Base-by-base conservation (phyloP, 495 filamentous ascomycete species). In the Xylaria longipes region DNA sequence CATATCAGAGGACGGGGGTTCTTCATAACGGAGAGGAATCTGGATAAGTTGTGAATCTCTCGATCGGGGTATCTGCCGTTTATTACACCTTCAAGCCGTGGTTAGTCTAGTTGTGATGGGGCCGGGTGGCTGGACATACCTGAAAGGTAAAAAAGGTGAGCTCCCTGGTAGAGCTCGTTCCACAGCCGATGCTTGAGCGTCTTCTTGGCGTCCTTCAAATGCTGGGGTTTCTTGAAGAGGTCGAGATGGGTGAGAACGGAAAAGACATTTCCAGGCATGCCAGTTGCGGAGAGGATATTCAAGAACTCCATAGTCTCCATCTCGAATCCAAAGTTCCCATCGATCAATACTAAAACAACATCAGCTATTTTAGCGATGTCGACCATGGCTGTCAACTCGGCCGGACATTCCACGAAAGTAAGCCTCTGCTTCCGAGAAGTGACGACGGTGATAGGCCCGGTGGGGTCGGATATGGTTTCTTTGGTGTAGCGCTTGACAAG, bases 231-330 rank as follows among this genome's bases (percentile, higher is more conserved):
- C 80, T 90, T 89, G 84, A 98, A 99, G 3, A 98, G 86, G 80
- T 99, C 96, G 48, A 99, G 86, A 87, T 98, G 97, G 17, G 96
- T 98, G 35, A 98, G 86, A 62, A 99, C 94, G 35, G 97, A 97
- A 77, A 98, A 98, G 27, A 99, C 94, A 75, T 99, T 99, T 71
- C 95, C 95, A 11, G 96, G 96, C 94, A 99, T 97, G 79, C 96
- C 96, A 65, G 92, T 95, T 12, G 93, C 87, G 8, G 93, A 89
- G 65, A 98, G 83, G 54, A 97, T 90, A 75, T 97, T 98, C 76
- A 99, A 81, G 74, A 99, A 99, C 80, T 99, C 96, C 97, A 99
- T 98, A 1, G 96, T 99, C 84, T 99, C 96, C 96, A 99, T 99
- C 83, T 99, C 96, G 76, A 98, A 99, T 3, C 96, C 96, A 78